Evolutionary conservation across 2,329 filamentous ascomycete genomes (phyloP).

Genomic region (Tolypocladium tundrense): DNA sequence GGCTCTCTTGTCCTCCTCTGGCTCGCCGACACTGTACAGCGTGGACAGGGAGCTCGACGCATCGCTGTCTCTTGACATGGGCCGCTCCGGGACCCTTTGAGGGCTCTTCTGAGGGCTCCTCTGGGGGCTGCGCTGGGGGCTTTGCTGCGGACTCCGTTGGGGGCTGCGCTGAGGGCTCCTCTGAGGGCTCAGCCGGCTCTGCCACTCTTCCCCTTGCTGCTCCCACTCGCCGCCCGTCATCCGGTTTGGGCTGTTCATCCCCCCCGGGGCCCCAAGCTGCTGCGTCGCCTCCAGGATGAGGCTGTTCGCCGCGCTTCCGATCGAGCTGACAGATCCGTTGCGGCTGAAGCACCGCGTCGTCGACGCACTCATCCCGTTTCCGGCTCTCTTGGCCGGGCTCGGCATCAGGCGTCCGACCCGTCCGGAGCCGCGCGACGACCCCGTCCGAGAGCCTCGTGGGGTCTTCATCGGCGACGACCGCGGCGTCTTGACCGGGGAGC

Average conservation of each 20-base stretch:
- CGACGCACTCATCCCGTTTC: constrained; percentile 6
- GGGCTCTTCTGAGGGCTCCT: constrained; percentile 10
- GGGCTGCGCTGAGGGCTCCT: constrained; percentile 5
- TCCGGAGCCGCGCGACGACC: constrained; percentile 3
- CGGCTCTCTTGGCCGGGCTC: constrained; percentile 18
- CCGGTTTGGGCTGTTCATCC: constrained; percentile 34
- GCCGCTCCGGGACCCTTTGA: constrained; percentile 9
- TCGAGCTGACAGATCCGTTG: constrained; percentile 19
- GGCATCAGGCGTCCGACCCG: constrained; percentile 10
- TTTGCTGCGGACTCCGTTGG: constrained; percentile 7
- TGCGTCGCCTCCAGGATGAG: constrained; percentile 25
- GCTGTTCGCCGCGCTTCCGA: constrained; percentile 28
- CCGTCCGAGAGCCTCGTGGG: constrained; percentile 2
- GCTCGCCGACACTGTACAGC: constrained; percentile 44
- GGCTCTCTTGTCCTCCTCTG: constrained; percentile 20
- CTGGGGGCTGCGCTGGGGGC: constrained; percentile 10
- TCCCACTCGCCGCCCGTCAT: constrained; percentile 17
- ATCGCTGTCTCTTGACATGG: constrained; percentile 29
- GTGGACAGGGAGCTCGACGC: constrained; percentile 45
- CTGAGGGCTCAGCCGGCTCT: constrained; percentile 5
- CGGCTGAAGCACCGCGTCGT: constrained; percentile 9
- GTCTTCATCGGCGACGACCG: constrained; percentile 9
- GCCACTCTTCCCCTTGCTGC: constrained; percentile 1
- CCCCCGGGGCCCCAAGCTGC: constrained; percentile 22
- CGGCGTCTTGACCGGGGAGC: constrained; percentile 20